These are phyloP conservation scores for Populus hybrid DNA, from an alignment of 441 rosid genomes.

Conservation along the genomic window DNA sequence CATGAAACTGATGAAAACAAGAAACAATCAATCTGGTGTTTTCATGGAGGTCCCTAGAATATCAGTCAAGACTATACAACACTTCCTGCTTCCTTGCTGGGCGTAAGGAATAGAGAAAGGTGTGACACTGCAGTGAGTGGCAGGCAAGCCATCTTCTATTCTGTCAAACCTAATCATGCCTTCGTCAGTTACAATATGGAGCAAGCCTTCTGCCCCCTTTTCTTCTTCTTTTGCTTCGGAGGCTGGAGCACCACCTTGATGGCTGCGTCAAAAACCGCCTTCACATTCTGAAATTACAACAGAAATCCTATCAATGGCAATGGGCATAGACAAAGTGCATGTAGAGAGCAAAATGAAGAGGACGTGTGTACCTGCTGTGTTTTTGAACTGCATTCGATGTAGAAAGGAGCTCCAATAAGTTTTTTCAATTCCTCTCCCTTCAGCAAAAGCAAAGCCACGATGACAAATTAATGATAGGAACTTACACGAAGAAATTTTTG, in stretches of 20 bases:
- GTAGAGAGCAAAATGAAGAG: background rate
- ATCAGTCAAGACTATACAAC: conserved; percentile 37
- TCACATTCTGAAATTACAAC: conserved; percentile 58
- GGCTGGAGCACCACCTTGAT: conserved; percentile 87
- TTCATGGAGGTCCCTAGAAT: conserved; percentile 26
- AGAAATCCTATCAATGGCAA: conserved; percentile 1
- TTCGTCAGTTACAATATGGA: conserved; percentile 55
- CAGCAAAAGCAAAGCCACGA: conserved; percentile 11
- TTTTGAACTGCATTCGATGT: conserved; percentile 89
- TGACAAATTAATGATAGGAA: background rate
- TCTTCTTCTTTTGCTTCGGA: conserved; percentile 80
- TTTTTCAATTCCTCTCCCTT: conserved; percentile 91
- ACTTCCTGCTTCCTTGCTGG: conserved; percentile 17
- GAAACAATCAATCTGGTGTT: conserved; percentile 25
- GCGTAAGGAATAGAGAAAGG: conserved; percentile 1
- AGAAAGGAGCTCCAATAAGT: conserved; percentile 67
- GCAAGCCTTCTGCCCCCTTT: conserved; percentile 56
- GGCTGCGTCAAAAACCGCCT: conserved; percentile 83
- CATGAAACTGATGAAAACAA: conserved; percentile 15
- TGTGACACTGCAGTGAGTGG: conserved; percentile 14
- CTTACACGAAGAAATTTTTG: background rate
- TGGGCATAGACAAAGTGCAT: background rate
- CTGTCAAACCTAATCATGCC: conserved; percentile 24
- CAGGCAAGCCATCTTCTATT: conserved; percentile 20
- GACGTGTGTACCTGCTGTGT: conserved; percentile 65